Evolutionary conservation across 2,329 filamentous ascomycete genomes (phyloP), one percentile per base, ranked within the genome.

Genomic region (Cladosporium sp.): DNA sequence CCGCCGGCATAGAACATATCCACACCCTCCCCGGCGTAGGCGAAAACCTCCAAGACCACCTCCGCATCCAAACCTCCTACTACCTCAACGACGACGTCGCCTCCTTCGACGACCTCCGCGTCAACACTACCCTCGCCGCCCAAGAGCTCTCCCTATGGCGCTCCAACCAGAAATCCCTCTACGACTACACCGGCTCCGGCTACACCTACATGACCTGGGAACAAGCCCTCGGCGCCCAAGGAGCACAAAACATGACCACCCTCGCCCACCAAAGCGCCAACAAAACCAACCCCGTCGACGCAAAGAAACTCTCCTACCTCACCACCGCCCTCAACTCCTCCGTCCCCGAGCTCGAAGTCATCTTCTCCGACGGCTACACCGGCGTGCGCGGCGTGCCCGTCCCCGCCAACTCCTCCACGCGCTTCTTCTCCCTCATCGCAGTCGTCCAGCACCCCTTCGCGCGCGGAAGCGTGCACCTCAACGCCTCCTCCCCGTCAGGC

Each of bases 351-450:
- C 57, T 72, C 3, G 70, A 74, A 57, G 54, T 72, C 38, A 72
- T 73, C 54, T 71, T 75, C 56, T 70, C 69, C 1, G 72, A 75
- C 53, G 71, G 70, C 4, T 75, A 73, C 59, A 71, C 69, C 1
- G 73, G 73, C n/a, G 54, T 63, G 36, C 67, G 67, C 53, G 67
- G 69, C 16, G 68, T 68, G 51, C 65, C 66, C 2, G 43, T 61
- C 4, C 33, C 20, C 39, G 52, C 59, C 18, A 57, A 65, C 12
- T 64, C 60, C 49, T 67, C 67, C 12, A 52, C 61, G 38, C 53
- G 49, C 71, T 78, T 78, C 63, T 67, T 80, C 49, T 83, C 78
- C 0, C 74, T 84, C 2, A 77, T 84, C 42, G 74, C 77, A 7
- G 73, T 75, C 49, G 66, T 78, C 12, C 62, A 77, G 6, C 72